A percentile compares a stretch with the other conserved stretches of the same genome.
phyloP scores from a whole-genome alignment of 1,139 yeast species.

The Saccharomycopsis phalli region DNA sequence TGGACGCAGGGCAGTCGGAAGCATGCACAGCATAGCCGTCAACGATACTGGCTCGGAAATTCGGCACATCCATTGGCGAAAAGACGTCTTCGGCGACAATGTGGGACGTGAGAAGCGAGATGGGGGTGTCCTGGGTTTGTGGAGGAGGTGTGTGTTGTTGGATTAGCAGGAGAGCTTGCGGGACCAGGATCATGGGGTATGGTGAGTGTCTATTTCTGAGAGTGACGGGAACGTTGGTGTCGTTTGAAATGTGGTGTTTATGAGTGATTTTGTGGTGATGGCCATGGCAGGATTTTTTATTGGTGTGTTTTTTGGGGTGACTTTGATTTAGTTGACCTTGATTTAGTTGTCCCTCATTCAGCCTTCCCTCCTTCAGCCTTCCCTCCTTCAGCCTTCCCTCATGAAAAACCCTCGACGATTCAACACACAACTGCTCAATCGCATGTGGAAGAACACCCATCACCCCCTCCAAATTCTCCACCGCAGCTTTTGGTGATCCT shows the following conservation, averaged over 20 bases:
- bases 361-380: background rate
- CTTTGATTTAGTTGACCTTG: no score
- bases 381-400: no score
- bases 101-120: conserved; percentile 28
- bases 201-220: conserved; percentile 37
- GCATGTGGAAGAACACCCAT: conserved; percentile 34
- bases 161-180: conserved; percentile 30
- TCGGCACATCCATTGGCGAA: conserved; percentile 34
- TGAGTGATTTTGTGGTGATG: conserved; percentile 22
- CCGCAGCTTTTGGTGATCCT: conserved; percentile 41
- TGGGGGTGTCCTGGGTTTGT: conserved; percentile 22
- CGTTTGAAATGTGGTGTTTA: conserved; percentile 27
- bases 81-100: conserved; percentile 33
- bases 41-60: conserved; percentile 41
- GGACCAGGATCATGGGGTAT: conserved; percentile 36
- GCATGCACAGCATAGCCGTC: conserved; percentile 43
- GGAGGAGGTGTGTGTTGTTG: conserved; percentile 26
- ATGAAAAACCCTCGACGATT: conserved; percentile 33
- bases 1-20: conserved; percentile 35
- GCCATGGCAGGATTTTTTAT: conserved; percentile 21
- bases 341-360: background rate
- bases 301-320: conserved; percentile 22
- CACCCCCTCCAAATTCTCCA: conserved; percentile 35
- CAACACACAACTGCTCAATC: conserved; percentile 29
- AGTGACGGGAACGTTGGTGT: conserved; percentile 31